Conservation (phyloP, 805 yeast species). For the Ogataea nitratoaversa region DNA sequence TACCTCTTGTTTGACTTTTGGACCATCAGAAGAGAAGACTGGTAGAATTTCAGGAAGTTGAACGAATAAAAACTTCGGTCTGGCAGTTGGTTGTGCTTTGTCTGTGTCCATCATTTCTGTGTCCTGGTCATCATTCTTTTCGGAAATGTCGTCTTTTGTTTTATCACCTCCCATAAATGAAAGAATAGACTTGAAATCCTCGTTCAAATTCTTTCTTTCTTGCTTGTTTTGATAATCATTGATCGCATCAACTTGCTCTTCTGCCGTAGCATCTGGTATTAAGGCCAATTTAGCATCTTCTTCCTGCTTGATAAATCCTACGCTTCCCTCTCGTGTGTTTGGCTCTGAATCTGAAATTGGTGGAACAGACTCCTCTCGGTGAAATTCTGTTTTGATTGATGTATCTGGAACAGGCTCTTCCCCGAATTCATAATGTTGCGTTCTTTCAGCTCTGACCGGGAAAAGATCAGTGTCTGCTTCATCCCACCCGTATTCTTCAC, state of each 20-base stretch:
- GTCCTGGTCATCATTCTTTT: slow-evolving; percentile 5
- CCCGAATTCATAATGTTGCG: slow-evolving; percentile 36
- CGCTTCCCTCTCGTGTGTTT: slow-evolving; percentile 21
- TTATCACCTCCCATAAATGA: slow-evolving; percentile 15
- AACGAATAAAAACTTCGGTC: slow-evolving; percentile 20
- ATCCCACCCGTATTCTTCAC: slow-evolving; percentile 49
- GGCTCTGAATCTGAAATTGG: slow-evolving; percentile 18
- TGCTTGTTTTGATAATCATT: slow-evolving; percentile 31
- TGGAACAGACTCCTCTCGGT: slow-evolving; percentile 20
- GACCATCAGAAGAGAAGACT: slow-evolving; percentile 10
- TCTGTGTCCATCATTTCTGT: slow-evolving; percentile 2
- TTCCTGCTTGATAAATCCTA: slow-evolving; percentile 13
- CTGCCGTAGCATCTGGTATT: slow-evolving; percentile 9
- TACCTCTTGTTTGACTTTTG: slow-evolving; percentile 7
- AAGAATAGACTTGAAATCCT: slow-evolving; percentile 37
- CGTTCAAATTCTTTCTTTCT: slow-evolving; percentile 31
- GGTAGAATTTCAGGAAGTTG: slow-evolving; percentile 31
- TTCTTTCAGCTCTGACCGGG: slow-evolving; percentile 68
- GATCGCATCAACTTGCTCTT: slow-evolving; percentile 13
- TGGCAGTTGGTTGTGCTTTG: slow-evolving; percentile 1
- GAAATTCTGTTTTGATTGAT: slow-evolving; percentile 30
- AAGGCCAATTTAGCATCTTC: slow-evolving; percentile 9
- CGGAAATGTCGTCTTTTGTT: neutral
- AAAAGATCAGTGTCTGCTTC: slow-evolving; percentile 54
- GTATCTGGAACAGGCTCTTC: slow-evolving; percentile 29